Conservation (phyloP, 2,329 filamentous ascomycete genomes). For the Thelonectria discophora region DNA sequence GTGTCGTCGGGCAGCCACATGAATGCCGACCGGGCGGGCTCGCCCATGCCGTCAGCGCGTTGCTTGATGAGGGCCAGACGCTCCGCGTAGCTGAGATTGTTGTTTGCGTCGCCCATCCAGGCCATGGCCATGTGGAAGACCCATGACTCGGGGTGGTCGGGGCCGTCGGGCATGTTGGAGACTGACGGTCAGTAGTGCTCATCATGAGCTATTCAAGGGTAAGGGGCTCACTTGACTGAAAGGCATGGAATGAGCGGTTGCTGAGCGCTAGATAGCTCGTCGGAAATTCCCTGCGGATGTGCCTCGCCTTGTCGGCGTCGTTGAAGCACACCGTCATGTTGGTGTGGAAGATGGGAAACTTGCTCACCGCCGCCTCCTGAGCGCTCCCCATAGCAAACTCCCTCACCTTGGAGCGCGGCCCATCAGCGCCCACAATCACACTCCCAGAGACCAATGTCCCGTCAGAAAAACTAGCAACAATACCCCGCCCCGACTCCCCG, state of each 20-base stretch:
- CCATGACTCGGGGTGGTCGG: slow-evolving; percentile 35
- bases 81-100: slow-evolving; percentile 29
- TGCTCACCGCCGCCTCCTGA: slow-evolving; percentile 32
- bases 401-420: slow-evolving; percentile 32
- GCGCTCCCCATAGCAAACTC: slow-evolving; percentile 33
- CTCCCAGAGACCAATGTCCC: slow-evolving; percentile 23
- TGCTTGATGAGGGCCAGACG: slow-evolving; percentile 36
- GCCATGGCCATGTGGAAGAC: slow-evolving; percentile 40
- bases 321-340: slow-evolving; percentile 38
- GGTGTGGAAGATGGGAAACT: slow-evolving; percentile 38
- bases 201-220: too few species aligned
- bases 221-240: slow-evolving; percentile 32
- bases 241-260: slow-evolving; percentile 35
- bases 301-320: slow-evolving; percentile 34
- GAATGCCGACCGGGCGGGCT: slow-evolving; percentile 34
- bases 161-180: slow-evolving; percentile 36
- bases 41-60: slow-evolving; percentile 29
- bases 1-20: slow-evolving; percentile 36
- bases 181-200: slow-evolving; percentile 19
- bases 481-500: slow-evolving; percentile 28
- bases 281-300: slow-evolving; percentile 29
- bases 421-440: slow-evolving; percentile 34
- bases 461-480: slow-evolving; percentile 30
- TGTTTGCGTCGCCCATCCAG: slow-evolving; percentile 31
- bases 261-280: slow-evolving; percentile 37